Percentiles rank a stretch among this genome's conserved stretches.
Conservation (phyloP, 352 stramenopile species). For the Pythium graminicola region DNA sequence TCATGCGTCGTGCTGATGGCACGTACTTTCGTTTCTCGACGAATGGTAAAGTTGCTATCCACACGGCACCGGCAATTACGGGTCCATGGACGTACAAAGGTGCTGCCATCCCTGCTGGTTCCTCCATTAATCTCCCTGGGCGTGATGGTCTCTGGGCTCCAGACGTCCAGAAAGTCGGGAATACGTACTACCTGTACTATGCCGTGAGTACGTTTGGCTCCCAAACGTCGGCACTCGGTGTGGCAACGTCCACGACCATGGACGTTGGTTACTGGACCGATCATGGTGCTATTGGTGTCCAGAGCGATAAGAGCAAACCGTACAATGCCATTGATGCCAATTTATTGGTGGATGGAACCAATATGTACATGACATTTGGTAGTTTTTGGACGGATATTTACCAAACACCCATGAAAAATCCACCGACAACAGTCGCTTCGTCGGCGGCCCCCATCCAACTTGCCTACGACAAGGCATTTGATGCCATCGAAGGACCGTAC, state of each 20-base stretch:
- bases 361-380: slow-evolving; percentile 44
- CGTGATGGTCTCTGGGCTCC: slow-evolving; percentile 46
- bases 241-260: slow-evolving; percentile 40
- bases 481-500: slow-evolving; percentile 34
- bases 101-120: slow-evolving; percentile 32
- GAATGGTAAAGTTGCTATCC: slow-evolving; percentile 42
- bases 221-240: slow-evolving; percentile 40
- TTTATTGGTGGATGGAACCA: slow-evolving; percentile 27
- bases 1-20: slow-evolving; percentile 38
- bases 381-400: slow-evolving; percentile 40
- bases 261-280: slow-evolving; percentile 36
- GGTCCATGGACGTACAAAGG: slow-evolving; percentile 43
- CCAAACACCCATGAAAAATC: slow-evolving; percentile 27
- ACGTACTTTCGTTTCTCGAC: slow-evolving; percentile 57
- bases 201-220: slow-evolving; percentile 42
- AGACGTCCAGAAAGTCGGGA: slow-evolving; percentile 37
- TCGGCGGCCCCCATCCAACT: slow-evolving; percentile 13
- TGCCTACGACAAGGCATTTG: slow-evolving; percentile 29
- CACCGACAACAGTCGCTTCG: slow-evolving; percentile 16
- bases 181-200: slow-evolving; percentile 56
- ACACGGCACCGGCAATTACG: slow-evolving; percentile 32
- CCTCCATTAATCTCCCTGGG: slow-evolving; percentile 37
- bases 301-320: slow-evolving; percentile 27
- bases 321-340: slow-evolving; percentile 60
- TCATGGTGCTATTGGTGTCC: slow-evolving; percentile 27